Percentiles rank a stretch among this genome's conserved stretches.
These are phyloP conservation scores for Cochlearia excelsa DNA, from an alignment of 345 rosid species.

Conservation along the genomic window DNA sequence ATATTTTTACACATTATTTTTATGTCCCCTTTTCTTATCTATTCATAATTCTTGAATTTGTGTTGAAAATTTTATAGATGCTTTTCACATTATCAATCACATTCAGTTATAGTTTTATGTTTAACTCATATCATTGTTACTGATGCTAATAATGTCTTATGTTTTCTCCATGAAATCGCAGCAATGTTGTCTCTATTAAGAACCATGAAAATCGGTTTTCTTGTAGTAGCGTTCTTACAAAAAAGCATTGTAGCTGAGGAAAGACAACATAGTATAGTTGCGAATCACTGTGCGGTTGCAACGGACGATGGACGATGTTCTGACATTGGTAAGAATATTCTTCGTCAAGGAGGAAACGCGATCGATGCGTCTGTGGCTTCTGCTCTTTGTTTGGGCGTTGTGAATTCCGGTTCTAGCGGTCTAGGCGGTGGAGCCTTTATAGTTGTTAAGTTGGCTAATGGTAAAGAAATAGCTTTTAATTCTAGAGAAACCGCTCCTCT, in stretches of 20 bases:
- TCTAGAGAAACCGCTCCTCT: constrained; percentile 7
- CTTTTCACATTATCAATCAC: no score
- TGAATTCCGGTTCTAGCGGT: constrained; percentile 9
- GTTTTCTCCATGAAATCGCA: neutral
- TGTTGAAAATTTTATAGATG: no score
- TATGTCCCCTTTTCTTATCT: no score
- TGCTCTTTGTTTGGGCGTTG: constrained; percentile 6
- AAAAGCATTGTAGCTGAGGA: neutral
- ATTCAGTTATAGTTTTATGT: no score
- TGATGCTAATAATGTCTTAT: no score
- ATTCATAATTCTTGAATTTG: no score
- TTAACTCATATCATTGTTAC: no score
- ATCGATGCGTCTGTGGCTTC: neutral
- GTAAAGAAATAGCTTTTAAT: neutral
- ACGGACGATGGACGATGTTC: constrained; percentile 1
- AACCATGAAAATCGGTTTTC: no score
- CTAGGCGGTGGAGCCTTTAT: constrained; percentile 2
- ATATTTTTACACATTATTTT: no score
- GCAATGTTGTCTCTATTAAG: neutral
- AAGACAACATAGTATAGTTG: neutral
- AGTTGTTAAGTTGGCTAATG: neutral
- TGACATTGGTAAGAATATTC: neutral
- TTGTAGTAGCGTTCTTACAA: neutral
- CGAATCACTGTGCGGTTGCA: neutral
- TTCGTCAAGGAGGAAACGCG: constrained; percentile 6